phyloP scores from a whole-genome alignment of 2,329 filamentous ascomycete genomes.

The Fusarium devonianum region DNA sequence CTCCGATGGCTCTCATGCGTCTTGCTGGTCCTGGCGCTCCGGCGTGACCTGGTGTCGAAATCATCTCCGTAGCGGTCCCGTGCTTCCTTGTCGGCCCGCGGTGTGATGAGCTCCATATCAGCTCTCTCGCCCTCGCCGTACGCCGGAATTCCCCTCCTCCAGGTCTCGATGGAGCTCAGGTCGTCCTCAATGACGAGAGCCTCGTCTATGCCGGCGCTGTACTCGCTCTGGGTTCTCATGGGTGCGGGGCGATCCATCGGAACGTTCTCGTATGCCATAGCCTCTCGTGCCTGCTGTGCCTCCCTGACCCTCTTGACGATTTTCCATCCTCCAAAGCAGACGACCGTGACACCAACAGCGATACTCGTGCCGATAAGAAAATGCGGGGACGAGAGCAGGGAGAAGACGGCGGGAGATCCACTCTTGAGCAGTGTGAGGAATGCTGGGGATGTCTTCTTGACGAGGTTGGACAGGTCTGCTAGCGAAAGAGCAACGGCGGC shows the following conservation, averaged over 20 bases:
- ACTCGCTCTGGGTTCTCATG: slow-evolving; percentile 41
- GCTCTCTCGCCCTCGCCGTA: slow-evolving; percentile 56
- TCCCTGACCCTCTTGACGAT: slow-evolving; percentile 86
- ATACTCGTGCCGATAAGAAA: slow-evolving; percentile 93
- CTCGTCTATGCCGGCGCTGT: slow-evolving; percentile 56
- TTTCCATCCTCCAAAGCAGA: slow-evolving; percentile 96
- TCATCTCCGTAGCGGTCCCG: slow-evolving; percentile 47
- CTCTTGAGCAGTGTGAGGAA: slow-evolving; percentile 79
- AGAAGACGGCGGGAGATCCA: slow-evolving; percentile 84
- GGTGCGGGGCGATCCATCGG: slow-evolving; percentile 39
- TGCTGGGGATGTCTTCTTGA: slow-evolving; percentile 83
- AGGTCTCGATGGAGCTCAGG: slow-evolving; percentile 64
- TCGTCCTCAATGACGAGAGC: slow-evolving; percentile 65
- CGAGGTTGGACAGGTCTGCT: slow-evolving; percentile 85
- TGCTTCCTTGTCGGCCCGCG: slow-evolving; percentile 59
- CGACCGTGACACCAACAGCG: slow-evolving; percentile 89
- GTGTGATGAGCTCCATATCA: slow-evolving; percentile 65
- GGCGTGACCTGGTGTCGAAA: slow-evolving; percentile 49
- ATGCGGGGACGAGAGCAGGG: slow-evolving; percentile 85
- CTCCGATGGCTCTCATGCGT: slow-evolving; percentile 43
- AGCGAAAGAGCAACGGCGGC: slow-evolving; percentile 92
- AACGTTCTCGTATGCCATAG: slow-evolving; percentile 39
- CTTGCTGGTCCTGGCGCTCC: slow-evolving; percentile 45
- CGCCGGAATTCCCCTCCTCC: slow-evolving; percentile 63
- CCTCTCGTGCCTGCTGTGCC: slow-evolving; percentile 43